These are phyloP conservation scores for Cyberlindnera suaveolens DNA, from an alignment of 805 yeast species.

Conservation along the genomic window DNA sequence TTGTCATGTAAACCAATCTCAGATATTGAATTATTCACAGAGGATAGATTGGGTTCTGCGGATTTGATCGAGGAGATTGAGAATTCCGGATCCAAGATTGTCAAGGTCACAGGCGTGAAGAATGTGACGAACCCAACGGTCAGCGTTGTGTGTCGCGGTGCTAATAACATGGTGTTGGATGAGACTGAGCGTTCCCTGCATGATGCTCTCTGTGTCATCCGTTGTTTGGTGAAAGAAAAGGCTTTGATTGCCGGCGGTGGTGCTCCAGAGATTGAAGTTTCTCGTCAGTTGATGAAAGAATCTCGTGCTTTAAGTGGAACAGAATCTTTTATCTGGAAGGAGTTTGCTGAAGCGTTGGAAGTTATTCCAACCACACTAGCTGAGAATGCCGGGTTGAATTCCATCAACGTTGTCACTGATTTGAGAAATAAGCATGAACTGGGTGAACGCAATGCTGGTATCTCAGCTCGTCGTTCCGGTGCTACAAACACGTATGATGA, in stretches of 20 bases:
- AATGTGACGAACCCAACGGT: constrained; percentile 75
- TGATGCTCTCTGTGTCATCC: constrained; percentile 92
- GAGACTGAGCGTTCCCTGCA: constrained; percentile 97
- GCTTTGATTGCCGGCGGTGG: constrained; percentile 99
- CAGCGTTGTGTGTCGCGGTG: constrained; percentile 91
- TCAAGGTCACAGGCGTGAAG: constrained; percentile 79
- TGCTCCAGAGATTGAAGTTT: constrained; percentile 97
- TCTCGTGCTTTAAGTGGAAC: constrained; percentile 91
- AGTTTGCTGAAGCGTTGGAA: constrained; percentile 85
- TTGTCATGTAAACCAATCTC: constrained; percentile 95
- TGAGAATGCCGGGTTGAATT: constrained; percentile 95
- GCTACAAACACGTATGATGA: constrained; percentile 88
- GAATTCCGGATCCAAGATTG: constrained; percentile 53
- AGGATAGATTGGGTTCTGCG: constrained; percentile 87
- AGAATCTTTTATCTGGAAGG: constrained; percentile 48
- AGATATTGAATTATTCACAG: constrained; percentile 87
- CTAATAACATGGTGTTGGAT: constrained; percentile 82
- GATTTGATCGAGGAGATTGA: constrained; percentile 79
- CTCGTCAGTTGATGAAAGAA: constrained; percentile 86
- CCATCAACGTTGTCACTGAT: constrained; percentile 86
- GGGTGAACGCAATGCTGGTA: constrained; percentile 93
- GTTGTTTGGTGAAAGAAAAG: constrained; percentile 76
- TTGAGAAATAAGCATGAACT: constrained; percentile 84
- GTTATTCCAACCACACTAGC: constrained; percentile 93
- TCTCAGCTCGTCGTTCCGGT: constrained; percentile 89